Evolutionary conservation across 352 stramenopile genomes (phyloP), one percentile per base, ranked within the genome.

Genomic region (Thalassiosira hispida): DNA sequence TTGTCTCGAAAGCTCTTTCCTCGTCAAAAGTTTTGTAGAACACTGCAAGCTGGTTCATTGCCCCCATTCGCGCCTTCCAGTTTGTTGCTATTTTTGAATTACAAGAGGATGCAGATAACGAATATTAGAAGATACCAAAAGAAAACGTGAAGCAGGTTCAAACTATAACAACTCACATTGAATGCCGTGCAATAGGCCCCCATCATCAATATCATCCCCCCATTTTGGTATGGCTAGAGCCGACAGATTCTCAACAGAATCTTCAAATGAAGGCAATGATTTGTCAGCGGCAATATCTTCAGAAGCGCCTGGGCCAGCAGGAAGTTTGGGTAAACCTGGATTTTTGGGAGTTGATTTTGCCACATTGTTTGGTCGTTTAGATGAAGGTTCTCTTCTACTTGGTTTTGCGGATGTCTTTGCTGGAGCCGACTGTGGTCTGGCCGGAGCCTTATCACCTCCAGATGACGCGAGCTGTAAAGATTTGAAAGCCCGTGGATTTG

Each of bases 401-500:
- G 55, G 6, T 44, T 77, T 70, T 18, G 25, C 9, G 25, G 55
- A 71, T 5, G 20, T 42, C 18, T 71, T 77, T 2, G 42, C 42
- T 35, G 60, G 60, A 55, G 61, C 71, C 23, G 71, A 79, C 62
- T 47, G 42, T 25, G 69, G 61, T 68, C 52, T 59, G 22, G 46
- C 12, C 4, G 14, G 12, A 73, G 27, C 40, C 14, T 59, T 35
- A 49, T 65, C 53, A 14, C n/a, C n/a, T 49, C 51, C 49, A 51
- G 55, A 47, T 20, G 62, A 67, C 69, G 73, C 60, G 1, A 79
- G 63, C 49, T 77, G 16, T 9, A 92, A 55, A 52, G 77, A 65
- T 73, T 94, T 94, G 68, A 82, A 93, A 14, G 79, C 88, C 52
- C 90, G 51, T 20, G 86, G 73, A 75, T 93, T 88, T 11, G 70